Evolutionary conservation across 164 flowering plant genomes (phyloP).

Genomic region (Magnolia officinalis): DNA sequence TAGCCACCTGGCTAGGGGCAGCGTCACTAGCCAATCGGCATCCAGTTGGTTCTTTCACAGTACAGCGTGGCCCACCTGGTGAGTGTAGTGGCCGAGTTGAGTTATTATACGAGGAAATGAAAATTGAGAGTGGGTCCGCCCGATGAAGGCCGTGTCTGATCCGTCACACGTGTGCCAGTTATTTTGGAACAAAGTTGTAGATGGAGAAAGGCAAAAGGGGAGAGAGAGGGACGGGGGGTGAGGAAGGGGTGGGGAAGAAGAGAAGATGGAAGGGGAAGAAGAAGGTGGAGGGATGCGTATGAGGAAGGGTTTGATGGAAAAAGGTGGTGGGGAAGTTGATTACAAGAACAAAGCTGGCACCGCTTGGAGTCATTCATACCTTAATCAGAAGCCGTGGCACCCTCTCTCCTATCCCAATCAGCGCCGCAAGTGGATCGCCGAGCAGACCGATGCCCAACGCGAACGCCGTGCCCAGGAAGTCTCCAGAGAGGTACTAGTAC

Average conservation of each 20-base stretch:
- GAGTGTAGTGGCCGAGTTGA: too few relatives aligned
- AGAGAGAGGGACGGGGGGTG: too few relatives aligned
- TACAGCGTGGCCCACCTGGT: too few relatives aligned
- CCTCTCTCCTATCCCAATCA: constrained; percentile 98
- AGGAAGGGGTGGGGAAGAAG: not conserved
- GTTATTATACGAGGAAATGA: too few relatives aligned
- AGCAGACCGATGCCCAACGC: constrained; percentile 73
- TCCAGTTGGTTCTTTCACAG: too few relatives aligned
- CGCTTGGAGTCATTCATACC: constrained; percentile 89
- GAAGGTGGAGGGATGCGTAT: constrained; percentile 37
- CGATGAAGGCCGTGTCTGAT: too few relatives aligned
- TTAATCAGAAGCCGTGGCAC: constrained; percentile 99
- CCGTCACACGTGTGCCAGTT: too few relatives aligned
- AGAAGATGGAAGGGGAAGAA: constrained; percentile 28
- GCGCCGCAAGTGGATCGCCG: constrained; percentile 98
- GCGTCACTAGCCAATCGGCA: too few relatives aligned
- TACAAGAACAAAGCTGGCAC: constrained; percentile 85
- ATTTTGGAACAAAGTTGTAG: too few relatives aligned
- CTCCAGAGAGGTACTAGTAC: constrained; percentile 61
- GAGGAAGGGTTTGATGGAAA: constrained; percentile 55
- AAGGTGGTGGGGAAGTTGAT: constrained; percentile 58
- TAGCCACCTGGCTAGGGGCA: too few relatives aligned
- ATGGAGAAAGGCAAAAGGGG: too few relatives aligned
- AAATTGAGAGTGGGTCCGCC: too few relatives aligned
- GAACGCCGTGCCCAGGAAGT: constrained; percentile 72